Percentiles rank a stretch among this genome's conserved stretches.
phyloP scores from a whole-genome alignment of 257 asterid genomes.

The Voacanga thouarsii region DNA sequence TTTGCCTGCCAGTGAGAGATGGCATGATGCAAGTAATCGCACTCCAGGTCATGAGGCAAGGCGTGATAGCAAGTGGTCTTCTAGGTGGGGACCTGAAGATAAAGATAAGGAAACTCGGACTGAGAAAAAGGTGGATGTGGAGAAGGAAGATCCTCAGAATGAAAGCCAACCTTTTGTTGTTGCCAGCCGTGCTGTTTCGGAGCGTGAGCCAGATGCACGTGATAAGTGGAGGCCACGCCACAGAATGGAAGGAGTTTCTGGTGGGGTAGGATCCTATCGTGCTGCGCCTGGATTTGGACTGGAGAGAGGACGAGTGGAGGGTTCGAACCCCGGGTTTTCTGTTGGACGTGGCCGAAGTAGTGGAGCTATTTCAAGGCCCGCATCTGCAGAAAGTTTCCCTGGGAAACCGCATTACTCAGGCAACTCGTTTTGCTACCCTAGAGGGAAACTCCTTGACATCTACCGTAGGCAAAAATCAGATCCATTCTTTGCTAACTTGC shows the following conservation, averaged over 20 bases:
- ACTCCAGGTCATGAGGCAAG: slow-evolving; percentile 65
- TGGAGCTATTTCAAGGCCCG: slow-evolving; percentile 42
- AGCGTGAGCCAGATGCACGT: slow-evolving; percentile 86
- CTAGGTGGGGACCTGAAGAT: slow-evolving; percentile 98
- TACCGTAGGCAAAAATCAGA: slow-evolving; percentile 69
- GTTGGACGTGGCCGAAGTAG: slow-evolving; percentile 87
- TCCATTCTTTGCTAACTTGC: slow-evolving; percentile 40
- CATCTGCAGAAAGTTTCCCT: slow-evolving; percentile 44
- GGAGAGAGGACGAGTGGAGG: slow-evolving; percentile 78
- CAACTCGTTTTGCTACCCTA: slow-evolving; percentile 59
- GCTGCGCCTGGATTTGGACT: slow-evolving; percentile 96
- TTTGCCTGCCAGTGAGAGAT: slow-evolving; percentile 62
- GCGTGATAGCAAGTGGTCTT: slow-evolving; percentile 94
- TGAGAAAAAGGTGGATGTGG: slow-evolving; percentile 65
- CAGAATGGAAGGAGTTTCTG: slow-evolving; percentile 77
- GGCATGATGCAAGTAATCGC: slow-evolving; percentile 75
- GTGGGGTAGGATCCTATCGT: slow-evolving; percentile 63
- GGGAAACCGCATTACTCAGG: slow-evolving; percentile 41
- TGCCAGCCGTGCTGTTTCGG: slow-evolving; percentile 55
- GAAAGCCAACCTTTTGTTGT: slow-evolving; percentile 60
- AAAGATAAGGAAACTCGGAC: slow-evolving; percentile 79
- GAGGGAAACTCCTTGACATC: slow-evolving; percentile 92
- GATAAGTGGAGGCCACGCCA: slow-evolving; percentile 99
- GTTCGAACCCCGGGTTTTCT: slow-evolving; percentile 71
- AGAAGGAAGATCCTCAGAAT: slow-evolving; percentile 67